A percentile compares a stretch with the other conserved stretches of the same genome.
These are phyloP conservation scores for Coprinopsis cinerea DNA, from an alignment of 768 basidiomycete genomes.

Conservation along the genomic window DNA sequence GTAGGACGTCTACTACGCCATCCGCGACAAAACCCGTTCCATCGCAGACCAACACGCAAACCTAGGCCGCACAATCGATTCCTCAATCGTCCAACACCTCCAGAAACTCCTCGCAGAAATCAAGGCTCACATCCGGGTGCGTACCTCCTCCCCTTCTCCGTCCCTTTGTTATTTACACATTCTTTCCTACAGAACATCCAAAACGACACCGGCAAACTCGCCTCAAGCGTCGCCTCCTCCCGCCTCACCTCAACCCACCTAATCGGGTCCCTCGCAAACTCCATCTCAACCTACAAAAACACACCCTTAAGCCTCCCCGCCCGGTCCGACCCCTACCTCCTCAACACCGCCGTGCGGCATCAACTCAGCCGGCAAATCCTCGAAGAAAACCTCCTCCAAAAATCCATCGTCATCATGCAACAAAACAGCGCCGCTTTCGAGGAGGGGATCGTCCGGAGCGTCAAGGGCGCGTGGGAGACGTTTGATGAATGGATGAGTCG, in stretches of 20 bases:
- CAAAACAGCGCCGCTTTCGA: constrained; percentile 97
- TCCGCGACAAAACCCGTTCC: constrained; percentile 88
- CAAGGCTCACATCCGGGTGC: constrained; percentile 94
- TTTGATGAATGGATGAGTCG: constrained; percentile 93
- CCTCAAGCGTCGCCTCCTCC: constrained; percentile 87
- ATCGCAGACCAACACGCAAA: constrained; percentile 97
- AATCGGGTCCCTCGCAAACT: constrained; percentile 82
- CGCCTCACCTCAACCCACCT: constrained; percentile 80
- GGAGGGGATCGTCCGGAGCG: constrained; percentile 88
- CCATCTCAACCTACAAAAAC: constrained; percentile 91
- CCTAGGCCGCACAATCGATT: constrained; percentile 92
- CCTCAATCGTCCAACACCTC: constrained; percentile 95
- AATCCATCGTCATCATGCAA: constrained; percentile 96
- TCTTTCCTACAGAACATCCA: constrained; percentile 65
- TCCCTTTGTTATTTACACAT: not conserved
- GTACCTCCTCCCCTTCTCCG: constrained; percentile 8
- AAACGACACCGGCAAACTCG: constrained; percentile 92
- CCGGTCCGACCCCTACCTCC: constrained; percentile 75
- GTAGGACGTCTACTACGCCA: constrained; percentile 86
- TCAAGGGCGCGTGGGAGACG: constrained; percentile 96
- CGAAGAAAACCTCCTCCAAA: constrained; percentile 97
- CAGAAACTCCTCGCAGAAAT: constrained; percentile 94
- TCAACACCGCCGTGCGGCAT: constrained; percentile 64
- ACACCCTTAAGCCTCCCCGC: constrained; percentile 82
- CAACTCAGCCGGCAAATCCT: constrained; percentile 90